Evolutionary conservation across 495 filamentous ascomycete species (phyloP), one percentile per base, ranked within the genome.

Genomic region (Hypoxylon lenormandii): DNA sequence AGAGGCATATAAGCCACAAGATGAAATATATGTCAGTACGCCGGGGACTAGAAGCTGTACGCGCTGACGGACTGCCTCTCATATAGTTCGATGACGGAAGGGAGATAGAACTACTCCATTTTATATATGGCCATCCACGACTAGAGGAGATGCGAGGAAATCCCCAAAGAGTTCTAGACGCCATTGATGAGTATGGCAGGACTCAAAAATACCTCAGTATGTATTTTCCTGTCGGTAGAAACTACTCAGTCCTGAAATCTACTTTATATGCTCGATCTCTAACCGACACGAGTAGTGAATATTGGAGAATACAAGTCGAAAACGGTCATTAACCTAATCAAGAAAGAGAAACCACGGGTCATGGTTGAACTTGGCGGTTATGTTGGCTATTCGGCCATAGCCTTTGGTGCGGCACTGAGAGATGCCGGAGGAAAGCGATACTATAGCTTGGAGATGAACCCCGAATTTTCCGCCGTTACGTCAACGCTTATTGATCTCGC

Each of bases 351-450:
- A 73, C 92, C 92, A 0, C 66, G 84, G 38, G 81, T 80, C 4
- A 90, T 93, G 82, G 85, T 95, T 48, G 92, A 96, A 74, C 84
- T 94, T 3, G 92, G 92, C 40, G 89, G 90, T 48, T 96, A 94
- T 77, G 81, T 93, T 28, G 92, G 92, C 43, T 95, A 94, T 80
- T 92, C 90, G 0, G 87, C 88, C 42, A 87, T 93, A 51, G 79
- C 91, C 5, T 92, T 92, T 67, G 89, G 85, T 26, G 82, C 86
- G 11, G 86, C 88, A 2, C 74, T 91, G 2, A 82, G 83, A 28
- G 78, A 83, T 15, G 82, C 82, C 16, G 87, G 88, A 15, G 88
- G 89, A 4, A 80, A 83, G 67, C 75, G 79, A 26, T 92, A 91
- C 72, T 87, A 83, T 67, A 89, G 86, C 72, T 78, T 93, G 0